These are phyloP conservation scores for Fusarium musae DNA, from an alignment of 2,329 filamentous ascomycete species.

Conservation along the genomic window DNA sequence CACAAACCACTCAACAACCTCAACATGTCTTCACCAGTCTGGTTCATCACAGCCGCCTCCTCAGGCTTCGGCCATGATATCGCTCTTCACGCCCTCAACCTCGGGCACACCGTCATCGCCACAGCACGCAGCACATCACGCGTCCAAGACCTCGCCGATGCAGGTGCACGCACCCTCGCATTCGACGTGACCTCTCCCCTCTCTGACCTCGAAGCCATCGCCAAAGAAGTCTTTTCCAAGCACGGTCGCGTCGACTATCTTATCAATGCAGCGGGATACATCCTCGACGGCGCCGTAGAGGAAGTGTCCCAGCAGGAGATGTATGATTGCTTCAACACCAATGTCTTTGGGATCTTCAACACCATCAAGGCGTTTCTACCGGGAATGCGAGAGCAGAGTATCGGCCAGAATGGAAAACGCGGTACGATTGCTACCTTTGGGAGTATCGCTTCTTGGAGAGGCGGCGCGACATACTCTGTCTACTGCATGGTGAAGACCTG, in stretches of 20 bases:
- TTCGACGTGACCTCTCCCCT: slow-evolving; percentile 60
- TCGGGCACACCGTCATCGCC: slow-evolving; percentile 62
- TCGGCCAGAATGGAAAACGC: slow-evolving; percentile 41
- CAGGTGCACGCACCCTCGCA: slow-evolving; percentile 55
- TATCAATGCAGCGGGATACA: slow-evolving; percentile 60
- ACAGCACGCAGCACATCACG: slow-evolving; percentile 56
- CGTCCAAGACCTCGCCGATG: slow-evolving; percentile 54
- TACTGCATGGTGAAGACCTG: slow-evolving; percentile 60
- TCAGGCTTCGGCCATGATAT: slow-evolving; percentile 63
- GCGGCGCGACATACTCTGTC: slow-evolving; percentile 52
- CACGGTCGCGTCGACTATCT: slow-evolving; percentile 58
- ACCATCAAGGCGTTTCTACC: slow-evolving; percentile 60
- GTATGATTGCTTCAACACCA: slow-evolving; percentile 59
- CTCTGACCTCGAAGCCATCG: slow-evolving; percentile 48
- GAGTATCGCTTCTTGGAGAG: slow-evolving; percentile 58
- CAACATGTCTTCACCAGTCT: slow-evolving; percentile 50
- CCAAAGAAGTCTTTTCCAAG: slow-evolving; percentile 48
- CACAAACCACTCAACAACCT: not conserved
- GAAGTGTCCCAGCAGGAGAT: slow-evolving; percentile 53
- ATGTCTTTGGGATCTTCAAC: slow-evolving; percentile 64
- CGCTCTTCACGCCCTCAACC: slow-evolving; percentile 54
- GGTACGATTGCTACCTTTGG: slow-evolving; percentile 57
- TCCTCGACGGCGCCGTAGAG: slow-evolving; percentile 56
- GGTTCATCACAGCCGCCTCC: slow-evolving; percentile 65
- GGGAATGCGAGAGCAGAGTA: slow-evolving; percentile 54